Base-by-base conservation (phyloP, 805 yeast genomes). In the Zygosaccharomyces bisporus region DNA sequence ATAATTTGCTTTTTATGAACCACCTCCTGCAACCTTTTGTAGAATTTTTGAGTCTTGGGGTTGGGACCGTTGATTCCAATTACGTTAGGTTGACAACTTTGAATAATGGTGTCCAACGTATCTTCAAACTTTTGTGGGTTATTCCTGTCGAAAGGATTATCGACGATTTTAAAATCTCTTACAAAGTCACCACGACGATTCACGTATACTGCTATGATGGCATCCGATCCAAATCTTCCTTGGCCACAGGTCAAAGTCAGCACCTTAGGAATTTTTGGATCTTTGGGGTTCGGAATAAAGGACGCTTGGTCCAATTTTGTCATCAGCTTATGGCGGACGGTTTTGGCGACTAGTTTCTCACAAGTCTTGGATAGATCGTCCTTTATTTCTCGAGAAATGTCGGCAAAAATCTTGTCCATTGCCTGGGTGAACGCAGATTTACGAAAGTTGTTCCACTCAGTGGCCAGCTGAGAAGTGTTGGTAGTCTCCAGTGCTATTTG, bases 301-400 rank as follows among this genome's bases (percentile, higher is more conserved):
- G 99, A 97, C 2, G 98, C 96, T 69, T 90, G 98, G 62, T 91
- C 93, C 27, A 93, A 73, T 56, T 81, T 83, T 17, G 76, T 73
- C 61, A 79, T 70, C 57, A 91, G 84, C 21, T 76, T 71, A 34
- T 76, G 74, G 53, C 98, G 81, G 27, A 91, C 79, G 46, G 82
- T 81, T 46, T 72, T 75, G 40, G 81, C 81, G 35, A 93, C 72
- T 34, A 79, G 61, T 44, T 85, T 75, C 61, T 86, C 86, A 68
- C 96, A 85, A 44, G 76, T 82, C 45, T 83, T 76, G 44, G 88
- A 78, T 43, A 91, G 71, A 43, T 81, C 85, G 57, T 90, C 98
- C 51, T 90, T 86, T 40, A 93, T 81, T 58, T 85, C 86, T 39
- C 81, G 72, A 6, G 86, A 72, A 25, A 88, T 78, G 57, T 81